Conservation (phyloP, 2,329 filamentous ascomycete species). For the Calonectria hongkongensis region DNA sequence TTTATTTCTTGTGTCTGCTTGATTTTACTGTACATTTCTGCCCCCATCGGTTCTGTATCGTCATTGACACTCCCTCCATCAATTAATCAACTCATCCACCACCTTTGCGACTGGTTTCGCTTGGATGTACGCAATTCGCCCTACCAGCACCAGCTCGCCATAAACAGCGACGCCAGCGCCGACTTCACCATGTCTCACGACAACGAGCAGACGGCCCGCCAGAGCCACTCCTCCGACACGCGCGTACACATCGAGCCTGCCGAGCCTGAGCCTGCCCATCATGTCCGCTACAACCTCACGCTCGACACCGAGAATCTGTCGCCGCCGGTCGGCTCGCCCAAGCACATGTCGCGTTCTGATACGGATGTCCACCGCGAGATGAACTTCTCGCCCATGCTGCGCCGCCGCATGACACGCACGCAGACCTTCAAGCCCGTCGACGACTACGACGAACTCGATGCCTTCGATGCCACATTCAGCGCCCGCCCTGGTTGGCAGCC, state of each 20-base stretch:
- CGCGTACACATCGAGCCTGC: slow-evolving; percentile 46
- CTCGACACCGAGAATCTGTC: slow-evolving; percentile 55
- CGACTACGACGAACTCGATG: slow-evolving; percentile 65
- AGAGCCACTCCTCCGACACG: slow-evolving; percentile 51
- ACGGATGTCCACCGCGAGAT: slow-evolving; percentile 54
- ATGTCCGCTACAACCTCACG: slow-evolving; percentile 55
- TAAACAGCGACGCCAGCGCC: slow-evolving; percentile 11
- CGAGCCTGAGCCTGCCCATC: slow-evolving; percentile 36
- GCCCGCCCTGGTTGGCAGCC: slow-evolving; percentile 70
- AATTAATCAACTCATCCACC: neutral
- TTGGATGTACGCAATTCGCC: neutral
- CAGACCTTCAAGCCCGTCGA: slow-evolving; percentile 68
- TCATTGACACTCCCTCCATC: too few species aligned
- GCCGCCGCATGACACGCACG: slow-evolving; percentile 63
- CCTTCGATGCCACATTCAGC: slow-evolving; percentile 57
- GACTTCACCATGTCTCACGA: slow-evolving; percentile 35
- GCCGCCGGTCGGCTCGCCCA: slow-evolving; percentile 39
- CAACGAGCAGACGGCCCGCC: slow-evolving; percentile 43
- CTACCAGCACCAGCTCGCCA: slow-evolving; percentile 12
- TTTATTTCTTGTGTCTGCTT: neutral
- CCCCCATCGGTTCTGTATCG: too few species aligned
- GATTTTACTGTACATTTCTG: neutral
- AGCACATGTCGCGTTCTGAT: slow-evolving; percentile 53
- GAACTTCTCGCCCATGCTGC: slow-evolving; percentile 57
- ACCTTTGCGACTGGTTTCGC: neutral